Base-by-base conservation (phyloP, 202 grass and related monocot genomes). In the Carex sylvatica region DNA sequence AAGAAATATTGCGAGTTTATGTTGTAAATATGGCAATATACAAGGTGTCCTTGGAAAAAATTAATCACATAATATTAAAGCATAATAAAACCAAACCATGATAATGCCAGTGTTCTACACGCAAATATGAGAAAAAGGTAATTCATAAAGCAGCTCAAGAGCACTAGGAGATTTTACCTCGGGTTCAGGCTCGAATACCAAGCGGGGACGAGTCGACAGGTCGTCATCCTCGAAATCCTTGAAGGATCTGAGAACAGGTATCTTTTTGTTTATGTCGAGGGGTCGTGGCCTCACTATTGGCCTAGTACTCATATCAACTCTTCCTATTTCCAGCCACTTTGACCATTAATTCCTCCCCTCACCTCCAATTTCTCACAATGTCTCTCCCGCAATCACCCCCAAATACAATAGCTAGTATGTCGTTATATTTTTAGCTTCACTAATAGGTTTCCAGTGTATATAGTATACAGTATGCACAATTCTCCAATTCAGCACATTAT, bases 141-240 rank as follows among this genome's bases (percentile, higher is more conserved):
- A 46, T 51, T 81, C 51, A 35, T 56, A 58, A 33, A 56, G 51
- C 16, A 59, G 9, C 28, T 77, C 9, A 58, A 35, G 16, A 18
- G 35, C 53, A 42, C 10, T 64, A 80, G 16, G 8, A 53, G 28
- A 87, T 65, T 79, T 80, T 95, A 99, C 96, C 93, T 96, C 93
- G 56, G 70, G 87, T 3, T 99, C 93, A 16, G 88, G 84, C 53
- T 89, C 88, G 4, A 88, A 76, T 5, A 83, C 84, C 7, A 89
- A 86, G 42, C 84, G 64, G 33, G 55, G 61, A 0, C 83, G 77
- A 3, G 82, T 66, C 49, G 88, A 65, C 16, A 77, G 70, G 47
- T 99, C 96, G 13, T 99, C 96, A 67, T 99, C 96, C 75, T 99
- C 96, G 81, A 95, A 96, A 83, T 96, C 96, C 84, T 90, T 89